Evolutionary conservation across 768 basidiomycete genomes (phyloP).

Genomic region (Phanerochaete carnosa): DNA sequence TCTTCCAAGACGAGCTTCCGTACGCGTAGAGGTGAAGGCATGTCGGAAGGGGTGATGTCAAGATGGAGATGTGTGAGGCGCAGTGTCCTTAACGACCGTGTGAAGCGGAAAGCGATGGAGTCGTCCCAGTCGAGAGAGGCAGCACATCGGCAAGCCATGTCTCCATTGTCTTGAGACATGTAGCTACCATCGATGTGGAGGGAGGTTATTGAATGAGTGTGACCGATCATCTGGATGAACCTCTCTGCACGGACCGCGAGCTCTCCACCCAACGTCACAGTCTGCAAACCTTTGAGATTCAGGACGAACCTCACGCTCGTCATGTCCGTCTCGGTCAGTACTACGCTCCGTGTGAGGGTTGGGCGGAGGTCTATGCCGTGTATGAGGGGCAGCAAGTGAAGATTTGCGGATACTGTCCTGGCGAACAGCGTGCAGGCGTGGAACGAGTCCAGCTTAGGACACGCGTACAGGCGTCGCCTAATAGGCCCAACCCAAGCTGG

Average conservation of each 20-base stretch:
- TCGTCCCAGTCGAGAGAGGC: slow-evolving; percentile 56
- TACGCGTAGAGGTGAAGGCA: slow-evolving; percentile 33
- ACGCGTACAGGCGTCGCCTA: slow-evolving; percentile 43
- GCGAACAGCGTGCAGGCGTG: slow-evolving; percentile 39
- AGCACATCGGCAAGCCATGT: slow-evolving; percentile 6
- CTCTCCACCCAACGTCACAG: slow-evolving; percentile 26
- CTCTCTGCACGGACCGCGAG: slow-evolving; percentile 44
- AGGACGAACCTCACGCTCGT: slow-evolving; percentile 35
- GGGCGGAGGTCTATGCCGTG: slow-evolving; percentile 42
- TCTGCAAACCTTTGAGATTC: slow-evolving; percentile 26
- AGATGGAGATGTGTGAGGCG: slow-evolving; percentile 42
- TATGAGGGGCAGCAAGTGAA: slow-evolving; percentile 34
- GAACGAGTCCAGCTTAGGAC: slow-evolving; percentile 40
- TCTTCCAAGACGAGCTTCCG: slow-evolving; percentile 40
- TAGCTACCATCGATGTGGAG: slow-evolving; percentile 47
- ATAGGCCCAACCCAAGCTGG: slow-evolving; percentile 43
- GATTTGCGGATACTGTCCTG: slow-evolving; percentile 37
- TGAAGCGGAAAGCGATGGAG: slow-evolving; percentile 41
- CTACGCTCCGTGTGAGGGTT: slow-evolving; percentile 6
- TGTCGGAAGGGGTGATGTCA: slow-evolving; percentile 35
- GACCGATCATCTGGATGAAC: slow-evolving; percentile 40
- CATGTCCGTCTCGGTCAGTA: slow-evolving; percentile 24
- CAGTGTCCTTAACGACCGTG: slow-evolving; percentile 36
- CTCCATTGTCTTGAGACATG: slow-evolving; percentile 22
- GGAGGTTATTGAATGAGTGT: slow-evolving; percentile 38